Evolutionary conservation across 2,329 filamentous ascomycete species (phyloP).

Genomic region (Onygenales sp.): DNA sequence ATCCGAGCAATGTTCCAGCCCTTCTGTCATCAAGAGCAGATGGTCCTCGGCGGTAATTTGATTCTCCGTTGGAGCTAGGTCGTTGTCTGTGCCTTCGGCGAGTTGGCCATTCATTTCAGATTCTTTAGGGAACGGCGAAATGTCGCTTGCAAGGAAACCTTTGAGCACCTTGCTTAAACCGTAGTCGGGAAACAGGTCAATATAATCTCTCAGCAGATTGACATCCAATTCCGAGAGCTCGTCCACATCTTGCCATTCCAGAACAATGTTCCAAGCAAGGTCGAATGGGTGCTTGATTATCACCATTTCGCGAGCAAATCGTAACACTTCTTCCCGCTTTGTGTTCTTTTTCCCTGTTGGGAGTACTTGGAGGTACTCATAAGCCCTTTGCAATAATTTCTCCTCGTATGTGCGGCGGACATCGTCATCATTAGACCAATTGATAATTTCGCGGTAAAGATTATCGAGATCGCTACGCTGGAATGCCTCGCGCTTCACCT

Average conservation of each 20-base stretch:
- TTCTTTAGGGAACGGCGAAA: constrained; percentile 66
- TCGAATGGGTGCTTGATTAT: constrained; percentile 87
- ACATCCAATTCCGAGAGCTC: constrained; percentile 68
- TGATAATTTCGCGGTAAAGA: constrained; percentile 72
- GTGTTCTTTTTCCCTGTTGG: constrained; percentile 56
- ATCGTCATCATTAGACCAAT: constrained; percentile 85
- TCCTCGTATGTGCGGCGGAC: constrained; percentile 78
- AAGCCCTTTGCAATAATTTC: constrained; percentile 71
- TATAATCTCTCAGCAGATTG: constrained; percentile 69
- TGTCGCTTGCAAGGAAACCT: constrained; percentile 70
- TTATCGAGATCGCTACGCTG: constrained; percentile 65
- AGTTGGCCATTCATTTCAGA: constrained; percentile 42
- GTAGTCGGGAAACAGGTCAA: constrained; percentile 71
- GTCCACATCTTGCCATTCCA: constrained; percentile 81
- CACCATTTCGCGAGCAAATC: constrained; percentile 83
- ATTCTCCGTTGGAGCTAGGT: constrained; percentile 16
- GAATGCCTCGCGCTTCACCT: constrained; percentile 82
- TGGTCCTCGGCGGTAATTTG: constrained; percentile 67
- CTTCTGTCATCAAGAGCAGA: constrained; percentile 69
- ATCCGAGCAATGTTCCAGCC: constrained; percentile 51
- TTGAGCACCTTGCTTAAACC: constrained; percentile 74
- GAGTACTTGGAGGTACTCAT: constrained; percentile 65
- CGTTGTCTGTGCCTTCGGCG: constrained; percentile 33
- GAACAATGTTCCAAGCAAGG: constrained; percentile 79
- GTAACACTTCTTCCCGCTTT: constrained; percentile 64